A percentile compares a stretch with the other conserved stretches of the same genome.
These are phyloP conservation scores for Nitzschia palea DNA, from an alignment of 108 stramenopile genomes.

Conservation along the genomic window DNA sequence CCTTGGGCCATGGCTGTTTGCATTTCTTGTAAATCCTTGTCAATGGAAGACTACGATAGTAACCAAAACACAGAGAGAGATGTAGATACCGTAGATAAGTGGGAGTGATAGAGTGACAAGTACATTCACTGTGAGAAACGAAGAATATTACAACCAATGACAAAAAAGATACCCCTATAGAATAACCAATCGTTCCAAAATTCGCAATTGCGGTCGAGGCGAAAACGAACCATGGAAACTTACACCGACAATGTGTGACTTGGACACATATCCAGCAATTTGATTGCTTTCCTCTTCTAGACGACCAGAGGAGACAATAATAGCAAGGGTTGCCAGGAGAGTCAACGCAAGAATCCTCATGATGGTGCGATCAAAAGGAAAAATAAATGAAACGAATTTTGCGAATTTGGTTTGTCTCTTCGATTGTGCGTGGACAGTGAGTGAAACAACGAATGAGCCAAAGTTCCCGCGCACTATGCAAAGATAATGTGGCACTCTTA, in stretches of 20 bases:
- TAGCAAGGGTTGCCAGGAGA: not conserved
- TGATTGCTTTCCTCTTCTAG: not conserved
- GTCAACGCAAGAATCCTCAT: not conserved
- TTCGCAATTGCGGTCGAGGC: no score
- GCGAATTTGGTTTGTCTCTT: no score
- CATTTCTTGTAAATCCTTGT: slow-evolving; percentile 3
- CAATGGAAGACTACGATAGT: slow-evolving; percentile 3
- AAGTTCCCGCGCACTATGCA: no score
- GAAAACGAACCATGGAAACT: no score
- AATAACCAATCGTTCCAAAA: no score
- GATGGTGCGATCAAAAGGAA: no score
- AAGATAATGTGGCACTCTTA: no score
- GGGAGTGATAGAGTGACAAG: not conserved
- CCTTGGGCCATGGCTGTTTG: not conserved
- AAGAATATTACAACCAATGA: not conserved
- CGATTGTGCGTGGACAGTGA: no score
- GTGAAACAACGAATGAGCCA: no score
- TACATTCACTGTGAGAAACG: not conserved
- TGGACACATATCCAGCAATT: slow-evolving; percentile 12
- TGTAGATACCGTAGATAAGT: no score
- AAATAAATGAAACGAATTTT: no score
- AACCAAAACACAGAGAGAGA: not conserved
- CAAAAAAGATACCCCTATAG: not conserved
- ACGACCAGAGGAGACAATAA: not conserved
- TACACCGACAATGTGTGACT: slow-evolving; percentile 10